Evolutionary conservation across 805 yeast species (phyloP), one percentile per base, ranked within the genome.

Genomic region (Brettanomyces anomalus): DNA sequence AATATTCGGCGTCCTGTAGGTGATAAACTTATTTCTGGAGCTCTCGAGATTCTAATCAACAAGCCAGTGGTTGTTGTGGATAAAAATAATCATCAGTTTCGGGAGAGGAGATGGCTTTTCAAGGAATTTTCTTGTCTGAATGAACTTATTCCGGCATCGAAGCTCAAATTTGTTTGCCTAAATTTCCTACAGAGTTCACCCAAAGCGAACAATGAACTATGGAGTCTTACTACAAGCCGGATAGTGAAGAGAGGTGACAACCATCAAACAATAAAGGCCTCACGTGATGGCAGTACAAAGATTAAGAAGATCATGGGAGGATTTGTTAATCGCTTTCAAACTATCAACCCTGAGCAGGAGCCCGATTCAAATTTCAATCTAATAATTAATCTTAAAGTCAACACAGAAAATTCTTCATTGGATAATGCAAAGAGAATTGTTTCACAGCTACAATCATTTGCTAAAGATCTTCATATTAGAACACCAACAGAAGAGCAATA

Each of bases 191-290:
- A 74, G 0, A 34, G 48, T 6, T 39, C 39, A 5, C 44, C 48
- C 4, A 50, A 47, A 28, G 28, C 24, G 4, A 53, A 56, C 35
- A 49, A 61, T 4, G 51, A 60, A 4, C 51, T 79, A 1, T 73
- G 77, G 72, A 50, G 66, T 2, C 46, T 78, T 0, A 85, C 96
- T 0, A 60, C 65, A 7, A 58, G 65, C 0, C 69, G 97, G 43
- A 82, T 90, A 0, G 39, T 68, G 5, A 55, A 56, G 3, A 71
- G 98, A 51, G 97, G 96, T 3, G 88, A 88, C 54, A 81, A 85
- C 49, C 98, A 93, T 58, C 96, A 85, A 58, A 77, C 89, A 2
- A 85, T 93, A 33, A 78, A 81, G 49, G 70, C 67, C 4, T 58
- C 54, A 0, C 54, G 61, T 3, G 69, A 72, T 43, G 77, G 80